Base-by-base conservation (phyloP, 2,329 filamentous ascomycete species). In the Paramyrothecium sp. region DNA sequence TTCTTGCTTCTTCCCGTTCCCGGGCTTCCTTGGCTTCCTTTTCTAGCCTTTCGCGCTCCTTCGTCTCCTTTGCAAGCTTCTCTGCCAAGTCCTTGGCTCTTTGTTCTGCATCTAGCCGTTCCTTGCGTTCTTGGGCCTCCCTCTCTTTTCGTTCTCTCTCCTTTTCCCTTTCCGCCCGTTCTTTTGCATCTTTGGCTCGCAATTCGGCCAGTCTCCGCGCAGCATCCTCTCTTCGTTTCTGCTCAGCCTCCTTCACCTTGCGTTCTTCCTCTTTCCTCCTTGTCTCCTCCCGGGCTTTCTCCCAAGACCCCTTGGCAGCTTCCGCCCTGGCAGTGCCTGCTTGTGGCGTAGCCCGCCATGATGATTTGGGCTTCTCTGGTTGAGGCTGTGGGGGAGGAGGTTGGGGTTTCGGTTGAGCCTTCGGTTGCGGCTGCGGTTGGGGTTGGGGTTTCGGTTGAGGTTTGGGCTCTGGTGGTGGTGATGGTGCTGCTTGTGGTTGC, bases 241-340 rank as follows among this genome's bases (percentile, higher is more conserved):
- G 80, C 60, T 89, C 86, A 3, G 83, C 85, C 61, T 87, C 84
- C 60, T 78, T 81, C 2, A 76, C 76, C 65, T 81, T 87, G 12
- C 85, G 84, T 61, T 89, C 85, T 61, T 88, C 86, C 62, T 89
- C 87, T 56, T 81, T 81, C 57, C 78, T 82, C 48, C 83, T 78
- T 20, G 83, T 88, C 62, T 90, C 87, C 66, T 90, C 88, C 55
- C 87, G 78, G 3, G 87, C 88, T 68, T 85, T 89, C 63, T 90
- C 87, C 88, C 88, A 90, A 0, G 83, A 77, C 10, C 78, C 76
- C 65, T 80, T 82, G 1, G 26, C 33, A 13, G 26, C 30, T 20
- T 11, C 7, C 7, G 51, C n/a, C 19, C 41, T 53, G 30, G 51
- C 10, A 19, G 51, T n/a, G 16, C 13, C 23, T 23, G 49, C 7